phyloP scores from a whole-genome alignment of 202 grass and related monocot species.

The Digitaria exilis region DNA sequence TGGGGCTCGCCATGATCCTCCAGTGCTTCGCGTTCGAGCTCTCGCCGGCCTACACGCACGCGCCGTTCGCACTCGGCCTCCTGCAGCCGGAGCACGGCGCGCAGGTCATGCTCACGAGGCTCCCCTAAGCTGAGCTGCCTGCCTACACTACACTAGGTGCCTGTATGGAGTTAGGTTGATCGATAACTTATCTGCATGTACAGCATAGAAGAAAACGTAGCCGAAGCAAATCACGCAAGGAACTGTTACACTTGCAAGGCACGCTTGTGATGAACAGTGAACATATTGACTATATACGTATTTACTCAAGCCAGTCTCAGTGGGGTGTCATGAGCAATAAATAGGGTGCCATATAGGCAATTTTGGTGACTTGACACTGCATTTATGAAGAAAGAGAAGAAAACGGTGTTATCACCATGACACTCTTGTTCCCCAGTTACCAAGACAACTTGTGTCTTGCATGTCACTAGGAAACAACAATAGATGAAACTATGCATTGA shows the following conservation, averaged over 20 bases:
- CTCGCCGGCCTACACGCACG: constrained; percentile 71
- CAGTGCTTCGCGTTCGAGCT: constrained; percentile 71
- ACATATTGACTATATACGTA: no score
- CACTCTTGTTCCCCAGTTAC: no score
- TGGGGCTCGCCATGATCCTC: constrained; percentile 73
- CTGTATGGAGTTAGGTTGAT: neutral
- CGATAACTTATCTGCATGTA: neutral
- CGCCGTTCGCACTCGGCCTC: constrained; percentile 48
- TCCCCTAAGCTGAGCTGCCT: neutral
- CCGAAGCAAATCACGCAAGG: neutral
- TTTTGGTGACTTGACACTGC: no score
- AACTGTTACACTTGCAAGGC: neutral
- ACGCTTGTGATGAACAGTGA: neutral
- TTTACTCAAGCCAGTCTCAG: no score
- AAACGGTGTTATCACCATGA: no score
- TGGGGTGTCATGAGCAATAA: no score
- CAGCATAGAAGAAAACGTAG: neutral
- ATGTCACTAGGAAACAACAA: no score
- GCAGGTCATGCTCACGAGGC: constrained; percentile 55
- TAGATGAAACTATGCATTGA: no score
- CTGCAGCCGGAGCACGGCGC: constrained; percentile 72
- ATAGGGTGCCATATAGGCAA: no score
- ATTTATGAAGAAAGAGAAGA: no score
- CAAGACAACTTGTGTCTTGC: no score
- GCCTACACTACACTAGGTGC: neutral